A percentile compares a stretch with the other conserved stretches of the same genome.
Conservation (phyloP, 2,329 filamentous ascomycete species). For the Macrophomina pseudophaseolina region DNA sequence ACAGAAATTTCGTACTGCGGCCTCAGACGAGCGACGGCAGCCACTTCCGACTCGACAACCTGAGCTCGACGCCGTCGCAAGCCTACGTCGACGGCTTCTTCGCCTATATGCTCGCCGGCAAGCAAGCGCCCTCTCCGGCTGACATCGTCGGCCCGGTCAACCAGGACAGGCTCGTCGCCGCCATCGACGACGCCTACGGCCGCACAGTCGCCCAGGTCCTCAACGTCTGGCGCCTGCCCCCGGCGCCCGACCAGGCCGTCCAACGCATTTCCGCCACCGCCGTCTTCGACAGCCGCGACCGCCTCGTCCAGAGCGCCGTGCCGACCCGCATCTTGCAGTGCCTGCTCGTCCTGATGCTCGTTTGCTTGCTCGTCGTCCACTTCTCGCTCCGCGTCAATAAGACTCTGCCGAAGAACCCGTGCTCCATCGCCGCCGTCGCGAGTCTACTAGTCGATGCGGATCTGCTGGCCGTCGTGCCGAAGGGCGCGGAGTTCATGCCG, state of each 20-base stretch:
- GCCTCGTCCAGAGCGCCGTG: not conserved
- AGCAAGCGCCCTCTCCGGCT: not conserved
- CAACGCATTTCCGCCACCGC: not conserved
- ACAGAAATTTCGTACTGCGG: no score
- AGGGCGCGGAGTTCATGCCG: constrained; percentile 9
- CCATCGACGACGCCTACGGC: not conserved
- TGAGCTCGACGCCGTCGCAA: not conserved
- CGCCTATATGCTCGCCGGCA: not conserved
- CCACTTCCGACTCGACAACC: not conserved
- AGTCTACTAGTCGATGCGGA: constrained; percentile 13
- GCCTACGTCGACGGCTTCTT: constrained; percentile 5
- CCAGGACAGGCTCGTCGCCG: not conserved
- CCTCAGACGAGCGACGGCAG: no score
- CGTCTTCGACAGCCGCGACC: not conserved
- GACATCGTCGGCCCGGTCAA: not conserved
- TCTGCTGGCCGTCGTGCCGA: not conserved
- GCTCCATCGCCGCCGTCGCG: constrained; percentile 15
- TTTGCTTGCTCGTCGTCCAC: not conserved
- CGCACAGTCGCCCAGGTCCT: constrained; percentile 1
- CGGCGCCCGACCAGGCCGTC: not conserved
- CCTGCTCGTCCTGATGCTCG: not conserved
- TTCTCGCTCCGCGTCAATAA: not conserved
- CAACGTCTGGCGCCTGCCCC: not conserved
- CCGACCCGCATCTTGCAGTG: not conserved
- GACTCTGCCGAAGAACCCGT: constrained; percentile 19